Evolutionary conservation across 139 green algal species (phyloP).

Genomic region (Parachlorella kessleri): DNA sequence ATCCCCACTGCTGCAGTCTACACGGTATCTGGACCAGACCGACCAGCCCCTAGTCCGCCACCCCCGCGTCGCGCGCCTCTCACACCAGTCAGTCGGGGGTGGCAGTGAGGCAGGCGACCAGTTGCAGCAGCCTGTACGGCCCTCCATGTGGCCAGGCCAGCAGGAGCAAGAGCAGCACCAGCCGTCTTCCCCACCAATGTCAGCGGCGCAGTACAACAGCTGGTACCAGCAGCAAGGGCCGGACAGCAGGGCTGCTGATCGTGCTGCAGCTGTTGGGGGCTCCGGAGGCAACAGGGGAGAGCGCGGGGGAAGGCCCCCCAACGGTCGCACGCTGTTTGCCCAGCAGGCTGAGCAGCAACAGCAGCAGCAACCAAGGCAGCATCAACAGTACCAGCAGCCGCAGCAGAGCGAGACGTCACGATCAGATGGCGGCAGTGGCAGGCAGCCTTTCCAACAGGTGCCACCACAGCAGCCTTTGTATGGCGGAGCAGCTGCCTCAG

Average conservation of each 20-base stretch:
- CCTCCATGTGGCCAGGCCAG: no score
- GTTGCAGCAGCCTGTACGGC: conserved; percentile 20
- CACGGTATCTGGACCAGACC: conserved; percentile 3
- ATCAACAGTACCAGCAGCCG: no score
- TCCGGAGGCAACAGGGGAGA: no score
- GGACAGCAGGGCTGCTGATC: neutral
- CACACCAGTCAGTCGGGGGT: no score
- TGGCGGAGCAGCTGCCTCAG: conserved; percentile 7
- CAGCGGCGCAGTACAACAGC: neutral
- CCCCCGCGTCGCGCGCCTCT: neutral
- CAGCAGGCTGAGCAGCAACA: neutral
- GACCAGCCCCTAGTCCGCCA: conserved; percentile 19
- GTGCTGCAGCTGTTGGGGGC: no score
- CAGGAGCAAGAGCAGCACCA: neutral
- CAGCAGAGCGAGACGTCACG: no score
- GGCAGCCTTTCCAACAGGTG: no score
- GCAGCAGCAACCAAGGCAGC: neutral
- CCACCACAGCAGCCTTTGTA: conserved; percentile 3
- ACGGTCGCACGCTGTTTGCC: neutral
- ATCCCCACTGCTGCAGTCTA: conserved; percentile 1
- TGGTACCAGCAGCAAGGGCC: neutral
- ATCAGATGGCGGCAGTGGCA: neutral
- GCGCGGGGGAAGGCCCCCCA: no score
- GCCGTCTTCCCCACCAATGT: neutral
- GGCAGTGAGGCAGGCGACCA: neutral